phyloP scores from a whole-genome alignment of 129 eudicot species.

The Flaveria bidentis region DNA sequence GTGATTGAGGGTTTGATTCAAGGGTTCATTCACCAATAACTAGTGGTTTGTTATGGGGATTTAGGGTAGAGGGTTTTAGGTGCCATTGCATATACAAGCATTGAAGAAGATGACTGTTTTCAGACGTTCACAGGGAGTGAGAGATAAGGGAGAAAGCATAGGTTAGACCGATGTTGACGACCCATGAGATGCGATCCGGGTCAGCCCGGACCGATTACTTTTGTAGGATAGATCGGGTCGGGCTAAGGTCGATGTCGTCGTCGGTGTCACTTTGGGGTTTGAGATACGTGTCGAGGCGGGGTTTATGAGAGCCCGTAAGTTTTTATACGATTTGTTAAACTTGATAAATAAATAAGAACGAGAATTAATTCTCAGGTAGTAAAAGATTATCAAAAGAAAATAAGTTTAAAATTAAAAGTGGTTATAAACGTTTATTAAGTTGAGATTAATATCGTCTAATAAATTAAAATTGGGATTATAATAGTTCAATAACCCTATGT shows the following conservation, averaged over 20 bases:
- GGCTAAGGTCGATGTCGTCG: background rate
- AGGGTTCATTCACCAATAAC: constrained; percentile 4
- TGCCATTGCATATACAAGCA: background rate
- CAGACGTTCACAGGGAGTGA: background rate
- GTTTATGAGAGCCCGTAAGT: no score
- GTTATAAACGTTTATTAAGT: no score
- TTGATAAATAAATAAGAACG: no score
- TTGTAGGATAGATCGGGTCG: background rate
- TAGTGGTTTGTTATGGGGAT: background rate
- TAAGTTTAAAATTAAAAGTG: no score
- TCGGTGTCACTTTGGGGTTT: no score
- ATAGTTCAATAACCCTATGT: no score
- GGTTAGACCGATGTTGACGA: constrained; percentile 8
- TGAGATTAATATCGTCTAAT: no score
- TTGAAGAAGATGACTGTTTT: background rate
- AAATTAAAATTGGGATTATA: no score
- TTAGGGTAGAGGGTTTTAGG: constrained; percentile 23
- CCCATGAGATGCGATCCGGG: background rate
- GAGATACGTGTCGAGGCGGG: no score
- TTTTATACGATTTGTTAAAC: no score
- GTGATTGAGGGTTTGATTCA: background rate
- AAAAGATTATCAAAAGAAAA: no score
- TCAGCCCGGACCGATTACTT: background rate
- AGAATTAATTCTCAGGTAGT: no score
- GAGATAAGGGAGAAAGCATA: constrained; percentile 25